phyloP scores from a whole-genome alignment of 257 asterid genomes.

The Solanum pinnatisectum region DNA sequence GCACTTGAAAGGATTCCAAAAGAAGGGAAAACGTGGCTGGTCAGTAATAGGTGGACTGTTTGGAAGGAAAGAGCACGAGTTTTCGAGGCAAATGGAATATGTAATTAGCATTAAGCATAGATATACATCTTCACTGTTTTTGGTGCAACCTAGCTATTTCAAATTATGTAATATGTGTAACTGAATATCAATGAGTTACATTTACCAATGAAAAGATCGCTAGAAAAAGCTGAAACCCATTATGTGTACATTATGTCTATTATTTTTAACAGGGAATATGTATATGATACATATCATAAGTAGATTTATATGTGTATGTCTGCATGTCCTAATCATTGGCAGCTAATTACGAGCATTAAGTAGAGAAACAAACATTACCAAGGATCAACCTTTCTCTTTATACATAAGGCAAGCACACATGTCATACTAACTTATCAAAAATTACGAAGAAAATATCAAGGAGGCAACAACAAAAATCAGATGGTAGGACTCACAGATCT shows the following conservation, averaged over 20 bases:
- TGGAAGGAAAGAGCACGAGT: background rate
- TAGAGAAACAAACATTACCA: background rate
- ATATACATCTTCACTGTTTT: background rate
- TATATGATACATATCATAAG: background rate
- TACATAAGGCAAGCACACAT: background rate
- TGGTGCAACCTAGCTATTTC: background rate
- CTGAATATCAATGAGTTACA: background rate
- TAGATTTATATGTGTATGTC: background rate
- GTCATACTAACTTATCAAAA: background rate
- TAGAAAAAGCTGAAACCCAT: background rate
- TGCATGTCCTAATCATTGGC: background rate
- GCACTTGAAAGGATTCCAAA: background rate
- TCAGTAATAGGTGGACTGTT: background rate
- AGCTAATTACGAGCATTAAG: background rate
- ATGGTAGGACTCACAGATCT: conserved; percentile 68
- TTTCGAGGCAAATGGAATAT: background rate
- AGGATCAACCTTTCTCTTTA: background rate
- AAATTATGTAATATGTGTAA: background rate
- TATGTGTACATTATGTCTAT: background rate
- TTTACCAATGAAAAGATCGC: background rate
- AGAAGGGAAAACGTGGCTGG: background rate
- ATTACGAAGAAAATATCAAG: background rate
- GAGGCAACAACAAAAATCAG: background rate
- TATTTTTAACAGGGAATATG: background rate
- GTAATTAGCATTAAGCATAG: background rate